Evolutionary conservation across 2,329 filamentous ascomycete genomes (phyloP).

Genomic region (Fusarium lyarnte): DNA sequence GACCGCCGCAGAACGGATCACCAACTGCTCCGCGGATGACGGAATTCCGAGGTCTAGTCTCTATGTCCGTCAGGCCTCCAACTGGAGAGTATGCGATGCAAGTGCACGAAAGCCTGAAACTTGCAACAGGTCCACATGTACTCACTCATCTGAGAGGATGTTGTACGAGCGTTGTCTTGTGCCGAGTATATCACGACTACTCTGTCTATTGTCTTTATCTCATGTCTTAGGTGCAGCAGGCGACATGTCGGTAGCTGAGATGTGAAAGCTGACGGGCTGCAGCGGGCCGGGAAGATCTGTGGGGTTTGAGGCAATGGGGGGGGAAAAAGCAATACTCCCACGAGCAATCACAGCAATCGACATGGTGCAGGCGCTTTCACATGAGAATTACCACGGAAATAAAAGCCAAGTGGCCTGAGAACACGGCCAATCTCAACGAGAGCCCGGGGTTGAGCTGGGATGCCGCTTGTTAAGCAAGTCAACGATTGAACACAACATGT

Average conservation of each 20-base stretch:
- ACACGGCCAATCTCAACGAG: neutral
- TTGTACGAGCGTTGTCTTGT: constrained; percentile 1
- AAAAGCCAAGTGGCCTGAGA: neutral
- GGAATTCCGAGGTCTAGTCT: neutral
- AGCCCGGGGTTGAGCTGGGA: neutral
- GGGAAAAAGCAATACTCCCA: constrained; percentile 15
- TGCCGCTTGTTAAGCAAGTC: constrained; percentile 12
- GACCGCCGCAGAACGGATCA: constrained; percentile 5
- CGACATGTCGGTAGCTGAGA: constrained; percentile 30
- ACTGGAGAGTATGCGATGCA: neutral
- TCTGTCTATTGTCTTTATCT: neutral
- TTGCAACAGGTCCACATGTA: constrained; percentile 18
- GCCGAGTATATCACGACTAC: neutral
- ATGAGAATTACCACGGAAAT: neutral
- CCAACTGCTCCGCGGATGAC: neutral
- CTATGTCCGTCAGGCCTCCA: constrained; percentile 18
- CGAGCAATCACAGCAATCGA: neutral
- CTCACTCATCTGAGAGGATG: constrained; percentile 1
- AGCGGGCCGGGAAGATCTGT: constrained; percentile 29
- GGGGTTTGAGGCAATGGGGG: constrained; percentile 29
- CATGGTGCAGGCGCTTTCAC: neutral
- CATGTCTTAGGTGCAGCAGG: constrained; percentile 18
- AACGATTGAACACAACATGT: constrained; percentile 24
- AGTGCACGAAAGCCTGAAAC: constrained; percentile 3
- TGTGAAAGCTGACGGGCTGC: constrained; percentile 32